phyloP scores from a whole-genome alignment of 257 asterid genomes.

The Misopates orontium region DNA sequence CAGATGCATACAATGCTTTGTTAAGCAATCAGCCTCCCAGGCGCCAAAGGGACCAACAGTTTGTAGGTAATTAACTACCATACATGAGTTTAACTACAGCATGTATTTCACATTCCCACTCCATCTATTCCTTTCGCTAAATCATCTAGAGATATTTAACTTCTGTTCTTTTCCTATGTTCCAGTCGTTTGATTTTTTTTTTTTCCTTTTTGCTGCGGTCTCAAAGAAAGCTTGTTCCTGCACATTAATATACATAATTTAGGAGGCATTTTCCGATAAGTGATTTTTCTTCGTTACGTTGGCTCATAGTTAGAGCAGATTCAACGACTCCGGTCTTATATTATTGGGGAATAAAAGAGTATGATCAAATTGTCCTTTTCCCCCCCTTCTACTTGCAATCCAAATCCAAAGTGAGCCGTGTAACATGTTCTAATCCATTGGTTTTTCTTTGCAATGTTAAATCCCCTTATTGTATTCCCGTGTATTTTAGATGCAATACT shows the following conservation, averaged over 20 bases:
- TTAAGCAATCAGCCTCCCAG: slow-evolving; percentile 85
- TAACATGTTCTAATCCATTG: not conserved
- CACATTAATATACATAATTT: not conserved
- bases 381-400: slow-evolving; percentile 10
- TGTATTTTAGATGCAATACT: slow-evolving; percentile 59
- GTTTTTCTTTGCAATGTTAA: slow-evolving; percentile 2
- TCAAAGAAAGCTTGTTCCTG: not conserved
- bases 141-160: slow-evolving; percentile 22
- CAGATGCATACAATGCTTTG: slow-evolving; percentile 91
- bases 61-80: slow-evolving; percentile 61
- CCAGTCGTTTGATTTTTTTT: not conserved
- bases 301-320: slow-evolving; percentile 15
- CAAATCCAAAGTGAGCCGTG: slow-evolving; percentile 9
- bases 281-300: not conserved
- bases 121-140: slow-evolving; percentile 14
- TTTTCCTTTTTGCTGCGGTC: not conserved
- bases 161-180: slow-evolving; percentile 12
- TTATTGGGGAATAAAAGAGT: slow-evolving; percentile 3
- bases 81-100: slow-evolving; percentile 20
- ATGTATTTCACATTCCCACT: slow-evolving; percentile 6
- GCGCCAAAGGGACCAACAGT: slow-evolving; percentile 91
- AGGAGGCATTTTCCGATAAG: slow-evolving; percentile 3
- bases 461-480: slow-evolving; percentile 22
- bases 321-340: slow-evolving; percentile 12
- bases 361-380: not conserved